Conservation (phyloP, 192 early-diverging fungal genomes). For the Backusella sp. region DNA sequence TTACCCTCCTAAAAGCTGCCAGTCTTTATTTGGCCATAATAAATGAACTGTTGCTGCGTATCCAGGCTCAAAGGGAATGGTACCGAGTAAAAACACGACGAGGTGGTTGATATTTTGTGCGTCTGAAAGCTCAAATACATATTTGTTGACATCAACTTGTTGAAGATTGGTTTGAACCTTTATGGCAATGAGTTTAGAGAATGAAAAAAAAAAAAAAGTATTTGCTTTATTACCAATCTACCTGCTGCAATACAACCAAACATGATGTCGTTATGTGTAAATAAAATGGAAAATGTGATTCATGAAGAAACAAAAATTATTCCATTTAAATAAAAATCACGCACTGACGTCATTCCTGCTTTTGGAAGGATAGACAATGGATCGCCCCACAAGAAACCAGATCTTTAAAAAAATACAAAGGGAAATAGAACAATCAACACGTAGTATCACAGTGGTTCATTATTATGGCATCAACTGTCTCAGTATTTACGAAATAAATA, state of each 20-base stretch:
- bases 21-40: conserved; percentile 78
- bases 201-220: neutral
- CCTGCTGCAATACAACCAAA: conserved; percentile 21
- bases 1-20: conserved; percentile 76
- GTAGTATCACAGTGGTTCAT: too few relatives aligned
- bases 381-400: too few relatives aligned
- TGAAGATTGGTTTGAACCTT: conserved; percentile 90
- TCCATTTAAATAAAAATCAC: neutral
- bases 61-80: conserved; percentile 82
- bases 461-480: too few relatives aligned
- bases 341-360: too few relatives aligned
- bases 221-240: conserved; percentile 6
- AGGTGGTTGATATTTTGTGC: conserved; percentile 91
- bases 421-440: too few relatives aligned
- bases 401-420: too few relatives aligned
- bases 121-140: conserved; percentile 87
- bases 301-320: neutral
- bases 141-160: conserved; percentile 86
- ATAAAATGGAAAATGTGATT: neutral
- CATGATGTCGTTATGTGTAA: neutral
- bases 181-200: neutral
- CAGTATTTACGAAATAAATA: too few relatives aligned
- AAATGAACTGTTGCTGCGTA: conserved; percentile 94
- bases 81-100: conserved; percentile 89
- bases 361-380: too few relatives aligned